Evolutionary conservation across 371 early-diverging fungal species (phyloP), one percentile per base, ranked within the genome.

Genomic region (Mucor velutinosus): DNA sequence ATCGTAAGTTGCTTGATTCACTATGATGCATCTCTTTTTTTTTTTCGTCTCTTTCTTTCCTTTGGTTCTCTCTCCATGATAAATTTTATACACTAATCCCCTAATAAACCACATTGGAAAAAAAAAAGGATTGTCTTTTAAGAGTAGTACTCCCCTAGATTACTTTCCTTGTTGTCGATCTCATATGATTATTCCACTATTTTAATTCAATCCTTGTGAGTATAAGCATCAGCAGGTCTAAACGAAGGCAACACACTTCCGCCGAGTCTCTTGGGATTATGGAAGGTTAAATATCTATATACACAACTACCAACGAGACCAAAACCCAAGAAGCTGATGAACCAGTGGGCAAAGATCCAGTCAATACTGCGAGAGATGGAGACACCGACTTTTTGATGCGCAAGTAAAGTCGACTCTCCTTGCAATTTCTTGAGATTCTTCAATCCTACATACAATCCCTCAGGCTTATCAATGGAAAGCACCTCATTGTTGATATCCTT

Each of bases 311-410:
- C 71, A 2, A 68, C 21, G 10, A 73, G 57, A 58, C 62, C 45
- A 57, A 80, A 72, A 7, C 61, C 57, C 4, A 62, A 37, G 11
- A 72, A 45, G 11, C 74, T 76, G 6, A 80, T 27, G 1, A 75
- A 53, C 77, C 75, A 77, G 67, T 81, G 79, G 10, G 51, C 51
- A 14, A 53, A 56, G 1, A 70, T 33, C 27, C 75, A 37, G 12
- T 37, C 10, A 3, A 69, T 12, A 2, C 56, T 58, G 39, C 39
- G 32, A 4, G 12, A 23, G 14, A 66, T 37, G n/a, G 66, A 39
- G 5, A 61, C 64, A 57, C 47, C 58, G 15, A 70, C 4, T 32
- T 58, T 66, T 58, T 70, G 41, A 58, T 65, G 67, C 14, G 49
- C 25, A 49, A 66, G 41, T 19, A 73, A 53, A 10, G 60, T 56